phyloP scores from a whole-genome alignment of 306 rosid genomes.

The Cicer bijugum region DNA sequence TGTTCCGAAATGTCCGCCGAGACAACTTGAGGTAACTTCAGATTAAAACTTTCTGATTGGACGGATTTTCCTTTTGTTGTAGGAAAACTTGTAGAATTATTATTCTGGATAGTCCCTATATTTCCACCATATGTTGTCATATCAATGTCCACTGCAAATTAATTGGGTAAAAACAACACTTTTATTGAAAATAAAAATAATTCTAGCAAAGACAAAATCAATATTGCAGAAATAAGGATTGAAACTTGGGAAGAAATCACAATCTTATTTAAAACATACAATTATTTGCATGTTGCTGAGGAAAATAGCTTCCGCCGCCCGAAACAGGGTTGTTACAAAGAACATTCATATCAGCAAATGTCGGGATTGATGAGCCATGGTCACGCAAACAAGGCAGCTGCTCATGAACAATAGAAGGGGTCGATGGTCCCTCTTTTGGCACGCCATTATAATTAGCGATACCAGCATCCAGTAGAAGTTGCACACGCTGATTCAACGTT shows the following conservation, averaged over 20 bases:
- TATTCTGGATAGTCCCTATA: neutral
- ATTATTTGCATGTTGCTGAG: conserved; percentile 41
- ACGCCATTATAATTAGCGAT: neutral
- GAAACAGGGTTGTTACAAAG: conserved; percentile 24
- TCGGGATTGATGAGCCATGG: conserved; percentile 29
- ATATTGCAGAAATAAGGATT: neutral
- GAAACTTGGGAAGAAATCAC: neutral
- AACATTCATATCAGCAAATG: conserved; percentile 34
- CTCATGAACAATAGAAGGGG: conserved; percentile 12
- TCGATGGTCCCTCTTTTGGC: conserved; percentile 14
- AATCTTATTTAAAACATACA: conserved; percentile 33
- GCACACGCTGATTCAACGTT: conserved; percentile 36
- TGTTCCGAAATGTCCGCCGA: conserved; percentile 28
- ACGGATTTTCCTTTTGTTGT: neutral
- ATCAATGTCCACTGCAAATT: no score
- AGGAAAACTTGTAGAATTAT: neutral
- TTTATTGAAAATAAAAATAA: no score
- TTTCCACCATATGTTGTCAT: neutral
- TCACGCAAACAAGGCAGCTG: conserved; percentile 33
- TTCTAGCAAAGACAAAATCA: neutral
- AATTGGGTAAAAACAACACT: no score
- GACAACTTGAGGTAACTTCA: conserved; percentile 19
- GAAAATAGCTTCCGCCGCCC: conserved; percentile 26
- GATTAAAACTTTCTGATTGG: conserved; percentile 13
- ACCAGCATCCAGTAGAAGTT: neutral